phyloP scores from a whole-genome alignment of 2,329 filamentous ascomycete species.

The Onygena corvina region DNA sequence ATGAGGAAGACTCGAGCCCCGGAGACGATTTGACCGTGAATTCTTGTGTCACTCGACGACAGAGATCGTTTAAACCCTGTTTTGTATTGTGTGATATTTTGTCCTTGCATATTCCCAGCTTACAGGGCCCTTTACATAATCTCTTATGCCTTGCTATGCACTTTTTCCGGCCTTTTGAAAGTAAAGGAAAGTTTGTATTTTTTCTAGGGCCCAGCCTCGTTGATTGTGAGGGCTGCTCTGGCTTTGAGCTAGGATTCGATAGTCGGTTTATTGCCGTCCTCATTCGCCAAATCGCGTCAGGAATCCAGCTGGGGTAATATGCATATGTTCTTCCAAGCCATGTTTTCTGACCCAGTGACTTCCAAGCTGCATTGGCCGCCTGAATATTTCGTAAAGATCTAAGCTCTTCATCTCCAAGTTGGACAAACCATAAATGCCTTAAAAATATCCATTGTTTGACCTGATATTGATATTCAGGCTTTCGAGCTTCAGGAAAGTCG shows the following conservation, averaged over 20 bases:
- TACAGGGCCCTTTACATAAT: not conserved
- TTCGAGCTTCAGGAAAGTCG: constrained; percentile 8
- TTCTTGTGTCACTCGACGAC: not conserved
- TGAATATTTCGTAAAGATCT: constrained; percentile 15
- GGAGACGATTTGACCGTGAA: not conserved
- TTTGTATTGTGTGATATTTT: not conserved
- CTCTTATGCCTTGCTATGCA: not conserved
- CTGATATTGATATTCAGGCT: constrained; percentile 11
- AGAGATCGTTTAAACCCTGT: not conserved
- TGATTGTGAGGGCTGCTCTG: not conserved
- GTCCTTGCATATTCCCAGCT: not conserved
- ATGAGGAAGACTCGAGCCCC: not conserved
- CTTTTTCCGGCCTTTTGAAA: not conserved
- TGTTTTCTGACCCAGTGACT: constrained; percentile 9
- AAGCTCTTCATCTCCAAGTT: constrained; percentile 12
- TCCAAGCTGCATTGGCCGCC: constrained; percentile 17
- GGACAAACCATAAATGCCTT: constrained; percentile 16
- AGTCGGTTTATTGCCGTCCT: not conserved
- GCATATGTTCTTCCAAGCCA: constrained; percentile 14
- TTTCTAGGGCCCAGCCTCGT: not conserved
- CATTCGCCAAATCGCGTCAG: constrained; percentile 10
- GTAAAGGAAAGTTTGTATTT: not conserved
- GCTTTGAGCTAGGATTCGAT: not conserved
- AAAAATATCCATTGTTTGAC: constrained; percentile 13
- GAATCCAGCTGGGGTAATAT: constrained; percentile 15